Evolutionary conservation across 768 basidiomycete genomes (phyloP).

Genomic region (Trametes sanguinea): DNA sequence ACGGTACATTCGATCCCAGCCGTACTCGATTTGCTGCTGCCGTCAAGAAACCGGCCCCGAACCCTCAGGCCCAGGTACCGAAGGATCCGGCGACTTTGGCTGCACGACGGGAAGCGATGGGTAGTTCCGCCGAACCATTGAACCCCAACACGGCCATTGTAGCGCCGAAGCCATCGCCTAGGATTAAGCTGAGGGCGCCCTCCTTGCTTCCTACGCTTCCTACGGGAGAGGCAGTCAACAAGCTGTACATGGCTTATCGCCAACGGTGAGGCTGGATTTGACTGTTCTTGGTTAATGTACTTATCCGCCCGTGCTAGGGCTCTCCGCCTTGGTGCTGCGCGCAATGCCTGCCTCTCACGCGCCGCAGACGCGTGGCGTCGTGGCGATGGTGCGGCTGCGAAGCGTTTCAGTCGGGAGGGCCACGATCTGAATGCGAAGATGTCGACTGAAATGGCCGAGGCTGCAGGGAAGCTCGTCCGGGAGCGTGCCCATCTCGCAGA

Average conservation of each 20-base stretch:
- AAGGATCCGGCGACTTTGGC: slow-evolving; percentile 42
- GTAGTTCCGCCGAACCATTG: slow-evolving; percentile 59
- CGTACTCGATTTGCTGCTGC: slow-evolving; percentile 90
- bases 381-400: slow-evolving; percentile 94
- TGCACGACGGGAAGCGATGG: slow-evolving; percentile 59
- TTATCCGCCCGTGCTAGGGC: slow-evolving; percentile 47
- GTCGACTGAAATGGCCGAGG: slow-evolving; percentile 79
- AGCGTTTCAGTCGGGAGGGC: slow-evolving; percentile 91
- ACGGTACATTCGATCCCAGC: slow-evolving; percentile 67
- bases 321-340: slow-evolving; percentile 87
- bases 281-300: not conserved
- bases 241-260: slow-evolving; percentile 87
- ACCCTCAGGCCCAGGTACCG: slow-evolving; percentile 24
- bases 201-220: slow-evolving; percentile 83
- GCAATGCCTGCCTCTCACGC: slow-evolving; percentile 91
- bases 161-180: slow-evolving; percentile 79
- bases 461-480: slow-evolving; percentile 81
- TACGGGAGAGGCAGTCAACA: slow-evolving; percentile 80
- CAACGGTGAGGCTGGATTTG: slow-evolving; percentile 33
- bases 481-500: slow-evolving; percentile 79
- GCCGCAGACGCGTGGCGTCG: slow-evolving; percentile 96
- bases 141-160: slow-evolving; percentile 70
- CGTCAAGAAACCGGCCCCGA: slow-evolving; percentile 66
- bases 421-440: slow-evolving; percentile 93
- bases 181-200: slow-evolving; percentile 82